Percentiles rank a stretch among this genome's conserved stretches.
Evolutionary conservation across 169 alveolate species (phyloP).

Genomic region (Theileria equi): DNA sequence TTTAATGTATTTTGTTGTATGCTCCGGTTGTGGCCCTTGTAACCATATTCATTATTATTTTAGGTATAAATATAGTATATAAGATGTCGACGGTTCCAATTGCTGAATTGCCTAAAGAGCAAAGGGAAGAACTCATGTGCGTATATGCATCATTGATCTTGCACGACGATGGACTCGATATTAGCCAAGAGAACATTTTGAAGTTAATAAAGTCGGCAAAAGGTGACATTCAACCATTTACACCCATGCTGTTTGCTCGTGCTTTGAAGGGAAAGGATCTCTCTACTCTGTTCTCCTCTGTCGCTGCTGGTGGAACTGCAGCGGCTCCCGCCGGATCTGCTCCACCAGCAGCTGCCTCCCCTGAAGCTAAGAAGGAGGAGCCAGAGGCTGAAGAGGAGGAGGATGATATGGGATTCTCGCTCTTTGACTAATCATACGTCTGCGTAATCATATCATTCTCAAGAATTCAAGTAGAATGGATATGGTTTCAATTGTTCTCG

Average conservation of each 20-base stretch:
- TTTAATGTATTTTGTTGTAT: too few relatives aligned
- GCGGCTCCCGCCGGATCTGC: slow-evolving; percentile 49
- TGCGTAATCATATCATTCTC: too few relatives aligned
- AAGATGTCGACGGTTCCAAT: slow-evolving; percentile 67
- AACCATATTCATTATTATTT: background rate
- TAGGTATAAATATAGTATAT: background rate
- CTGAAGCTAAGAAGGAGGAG: slow-evolving; percentile 41
- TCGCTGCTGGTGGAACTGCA: slow-evolving; percentile 56
- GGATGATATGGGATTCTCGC: slow-evolving; percentile 70
- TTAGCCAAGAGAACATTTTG: slow-evolving; percentile 85
- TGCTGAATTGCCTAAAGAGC: slow-evolving; percentile 79
- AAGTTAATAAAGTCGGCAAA: slow-evolving; percentile 87
- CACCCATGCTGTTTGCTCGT: slow-evolving; percentile 91
- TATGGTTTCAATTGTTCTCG: too few relatives aligned
- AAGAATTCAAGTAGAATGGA: background rate
- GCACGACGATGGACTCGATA: slow-evolving; percentile 88
- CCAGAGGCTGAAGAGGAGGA: slow-evolving; percentile 54
- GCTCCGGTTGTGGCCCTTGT: too few relatives aligned
- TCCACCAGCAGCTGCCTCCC: slow-evolving; percentile 57
- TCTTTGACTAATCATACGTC: slow-evolving; percentile 52
- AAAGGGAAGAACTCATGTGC: slow-evolving; percentile 91
- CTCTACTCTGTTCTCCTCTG: slow-evolving; percentile 53
- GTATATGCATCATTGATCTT: slow-evolving; percentile 90
- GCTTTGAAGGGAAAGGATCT: slow-evolving; percentile 85
- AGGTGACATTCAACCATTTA: slow-evolving; percentile 88